Conservation (phyloP, 345 rosid species). For the Ricinus communis region DNA sequence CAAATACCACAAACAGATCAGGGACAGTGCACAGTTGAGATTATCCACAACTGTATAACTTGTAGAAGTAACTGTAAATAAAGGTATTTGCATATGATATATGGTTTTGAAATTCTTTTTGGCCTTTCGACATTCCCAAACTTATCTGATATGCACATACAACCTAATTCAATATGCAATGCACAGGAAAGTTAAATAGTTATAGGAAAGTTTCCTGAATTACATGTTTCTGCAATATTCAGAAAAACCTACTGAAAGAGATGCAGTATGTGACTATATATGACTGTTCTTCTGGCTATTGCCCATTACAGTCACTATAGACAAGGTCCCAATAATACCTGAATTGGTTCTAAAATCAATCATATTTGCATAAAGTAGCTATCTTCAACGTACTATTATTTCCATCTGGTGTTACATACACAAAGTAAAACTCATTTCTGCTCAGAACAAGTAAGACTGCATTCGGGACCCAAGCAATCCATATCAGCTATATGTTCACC, state of each 20-base stretch:
- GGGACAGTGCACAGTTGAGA: neutral
- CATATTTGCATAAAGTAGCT: neutral
- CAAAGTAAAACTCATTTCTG: neutral
- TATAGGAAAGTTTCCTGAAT: no score
- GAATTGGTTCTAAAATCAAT: neutral
- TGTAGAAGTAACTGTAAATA: no score
- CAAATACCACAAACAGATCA: slow-evolving; percentile 14
- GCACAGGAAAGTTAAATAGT: no score
- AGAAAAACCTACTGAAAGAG: neutral
- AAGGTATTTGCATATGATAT: neutral
- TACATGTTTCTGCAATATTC: neutral
- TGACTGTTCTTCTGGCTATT: no score
- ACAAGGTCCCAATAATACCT: neutral
- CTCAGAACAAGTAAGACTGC: neutral
- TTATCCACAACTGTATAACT: slow-evolving; percentile 9
- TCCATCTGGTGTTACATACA: neutral
- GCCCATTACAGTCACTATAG: neutral
- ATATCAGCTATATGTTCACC: neutral
- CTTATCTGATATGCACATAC: no score
- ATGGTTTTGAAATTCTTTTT: neutral
- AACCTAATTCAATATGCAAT: no score
- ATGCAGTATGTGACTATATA: neutral
- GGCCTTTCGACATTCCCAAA: no score
- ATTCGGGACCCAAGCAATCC: neutral
- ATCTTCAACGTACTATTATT: slow-evolving; percentile 5